A percentile compares a stretch with the other conserved stretches of the same genome.
Evolutionary conservation across 1,139 yeast genomes (phyloP).

Genomic region (Kodamaea fungicola): DNA sequence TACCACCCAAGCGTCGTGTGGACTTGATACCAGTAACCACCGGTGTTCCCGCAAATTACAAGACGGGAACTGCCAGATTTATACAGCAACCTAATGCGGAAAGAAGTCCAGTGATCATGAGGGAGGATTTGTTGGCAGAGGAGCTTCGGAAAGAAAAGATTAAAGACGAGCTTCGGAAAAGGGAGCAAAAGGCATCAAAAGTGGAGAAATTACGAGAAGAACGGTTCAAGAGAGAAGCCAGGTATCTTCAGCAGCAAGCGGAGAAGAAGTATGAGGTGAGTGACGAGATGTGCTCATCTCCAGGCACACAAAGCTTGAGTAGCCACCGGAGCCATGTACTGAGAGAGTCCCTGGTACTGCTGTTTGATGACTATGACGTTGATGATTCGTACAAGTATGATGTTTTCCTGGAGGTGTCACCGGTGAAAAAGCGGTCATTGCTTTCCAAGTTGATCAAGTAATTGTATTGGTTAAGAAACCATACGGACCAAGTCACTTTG

Average conservation of each 20-base stretch:
- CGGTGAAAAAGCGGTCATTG: no score
- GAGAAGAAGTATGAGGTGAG: constrained; percentile 8
- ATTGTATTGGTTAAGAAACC: no score
- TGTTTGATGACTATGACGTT: constrained; percentile 2
- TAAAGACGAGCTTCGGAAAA: background rate
- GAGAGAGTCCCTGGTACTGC: constrained; percentile 1
- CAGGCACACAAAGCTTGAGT: constrained; percentile 4
- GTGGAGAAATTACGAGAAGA: constrained; percentile 1
- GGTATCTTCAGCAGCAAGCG: background rate
- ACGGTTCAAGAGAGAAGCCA: background rate
- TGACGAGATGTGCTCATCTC: constrained; percentile 8
- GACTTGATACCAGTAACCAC: constrained; percentile 7
- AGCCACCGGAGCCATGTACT: background rate
- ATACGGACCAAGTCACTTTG: no score
- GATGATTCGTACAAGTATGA: constrained; percentile 5
- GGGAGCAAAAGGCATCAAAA: background rate
- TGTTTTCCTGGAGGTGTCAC: constrained; percentile 4
- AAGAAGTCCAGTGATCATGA: background rate
- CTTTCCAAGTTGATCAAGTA: no score
- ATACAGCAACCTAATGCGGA: constrained; percentile 5
- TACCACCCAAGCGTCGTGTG: constrained; percentile 8
- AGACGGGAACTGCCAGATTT: constrained; percentile 1
- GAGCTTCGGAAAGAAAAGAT: background rate
- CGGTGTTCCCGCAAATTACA: constrained; percentile 4
- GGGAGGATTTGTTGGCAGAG: background rate